phyloP scores from a whole-genome alignment of 2,329 filamentous ascomycete species.

The Alternaria sp. region DNA sequence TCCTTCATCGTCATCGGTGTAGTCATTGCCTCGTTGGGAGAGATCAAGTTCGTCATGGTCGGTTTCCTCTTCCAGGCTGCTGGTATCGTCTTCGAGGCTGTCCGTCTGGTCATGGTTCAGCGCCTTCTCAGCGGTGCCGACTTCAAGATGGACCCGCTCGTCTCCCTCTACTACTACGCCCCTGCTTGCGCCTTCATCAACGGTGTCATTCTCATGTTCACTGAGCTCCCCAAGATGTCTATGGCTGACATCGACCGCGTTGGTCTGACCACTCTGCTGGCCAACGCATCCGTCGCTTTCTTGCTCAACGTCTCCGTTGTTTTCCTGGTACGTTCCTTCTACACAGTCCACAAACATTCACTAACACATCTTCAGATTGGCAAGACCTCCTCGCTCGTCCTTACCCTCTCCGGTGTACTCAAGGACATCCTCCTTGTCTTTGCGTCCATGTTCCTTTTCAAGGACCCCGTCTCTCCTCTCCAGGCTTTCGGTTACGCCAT shows the following conservation, averaged over 20 bases:
- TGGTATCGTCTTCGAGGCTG: constrained; percentile 81
- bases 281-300: constrained; percentile 81
- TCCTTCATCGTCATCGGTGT: constrained; percentile 94
- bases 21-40: constrained; percentile 90
- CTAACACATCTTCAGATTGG: constrained; percentile 67
- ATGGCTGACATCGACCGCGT: constrained; percentile 76
- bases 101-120: constrained; percentile 84
- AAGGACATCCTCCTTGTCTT: constrained; percentile 85
- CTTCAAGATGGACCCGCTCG: constrained; percentile 91
- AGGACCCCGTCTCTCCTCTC: constrained; percentile 73
- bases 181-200: constrained; percentile 86
- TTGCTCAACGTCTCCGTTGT: constrained; percentile 84
- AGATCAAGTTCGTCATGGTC: constrained; percentile 87
- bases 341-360: constrained; percentile 8
- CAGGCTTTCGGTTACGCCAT: constrained; percentile 87
- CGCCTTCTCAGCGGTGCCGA: constrained; percentile 79
- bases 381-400: constrained; percentile 84
- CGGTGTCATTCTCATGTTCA: constrained; percentile 72
- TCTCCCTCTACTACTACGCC: constrained; percentile 89
- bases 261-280: constrained; percentile 73
- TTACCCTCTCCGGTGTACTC: constrained; percentile 85
- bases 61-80: constrained; percentile 81
- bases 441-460: constrained; percentile 82
- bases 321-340: constrained; percentile 70
- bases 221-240: constrained; percentile 73